Evolutionary conservation across 2,329 filamentous ascomycete species (phyloP), one percentile per base, ranked within the genome.

Genomic region (Arthrobotrys megalospora): DNA sequence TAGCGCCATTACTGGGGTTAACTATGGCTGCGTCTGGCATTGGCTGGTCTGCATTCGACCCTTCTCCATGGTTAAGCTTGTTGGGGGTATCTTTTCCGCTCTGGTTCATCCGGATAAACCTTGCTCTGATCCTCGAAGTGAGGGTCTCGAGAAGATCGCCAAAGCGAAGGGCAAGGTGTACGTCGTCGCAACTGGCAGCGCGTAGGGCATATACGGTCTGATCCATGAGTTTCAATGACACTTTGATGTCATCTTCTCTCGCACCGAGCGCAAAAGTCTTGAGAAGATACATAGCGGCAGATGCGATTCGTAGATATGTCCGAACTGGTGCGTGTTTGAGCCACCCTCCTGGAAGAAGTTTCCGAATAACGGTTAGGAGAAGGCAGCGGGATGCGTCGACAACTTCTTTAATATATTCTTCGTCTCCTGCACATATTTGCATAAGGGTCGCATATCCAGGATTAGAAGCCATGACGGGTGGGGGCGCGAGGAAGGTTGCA

Each of bases 251-350:
- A 69, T 90, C 90, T 81, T 93, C 91, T 0, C 91, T 91, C 1
- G 92, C 92, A 16, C 93, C 93, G 0, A 96, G 87, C 0, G 92
- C 92, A 84, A 96, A 95, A 0, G 93, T 95, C 85, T 92, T 96
- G 62, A 96, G 88, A 16, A 96, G 84, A 82, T 96, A 94, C 89
- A 95, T 94, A 79, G 92, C 92, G 3, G 93, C 92, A 73, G 91
- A 93, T 80, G 95, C 93, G 83, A 96, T 95, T 71, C 93, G 90
- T 85, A 96, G 94, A 83, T 95, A 95, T 0, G 93, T 95, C 55
- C 93, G 88, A 3, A 96, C 93, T 0, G 93, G 93, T 0, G 92
- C 92, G 82, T 95, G 93, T 82, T 93, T 93, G 52, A 96, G 89
- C 81, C 92, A 94, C 45, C 91, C 91, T 6, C 89, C 89, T 0